A percentile compares a stretch with the other conserved stretches of the same genome.
These are phyloP conservation scores for Phytomonas sp. DNA, from an alignment of 208 protist genomes.

Conservation along the genomic window DNA sequence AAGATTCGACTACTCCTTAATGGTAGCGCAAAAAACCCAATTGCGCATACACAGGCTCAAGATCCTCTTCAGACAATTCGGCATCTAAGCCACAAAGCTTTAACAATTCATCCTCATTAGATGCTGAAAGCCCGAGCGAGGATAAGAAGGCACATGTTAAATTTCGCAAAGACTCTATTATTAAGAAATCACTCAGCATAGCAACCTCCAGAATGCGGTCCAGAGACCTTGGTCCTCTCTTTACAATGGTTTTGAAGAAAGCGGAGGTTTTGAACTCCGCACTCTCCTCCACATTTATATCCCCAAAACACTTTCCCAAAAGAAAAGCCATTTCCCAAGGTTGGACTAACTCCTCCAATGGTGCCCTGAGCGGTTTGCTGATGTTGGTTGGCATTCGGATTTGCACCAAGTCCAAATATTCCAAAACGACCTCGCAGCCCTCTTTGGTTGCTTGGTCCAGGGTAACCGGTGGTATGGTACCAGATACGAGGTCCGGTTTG, in stretches of 20 bases:
- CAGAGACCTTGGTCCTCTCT: constrained; percentile 14
- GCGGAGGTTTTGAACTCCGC: constrained; percentile 13
- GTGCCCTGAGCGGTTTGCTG: constrained; percentile 71
- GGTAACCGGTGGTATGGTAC: constrained; percentile 44
- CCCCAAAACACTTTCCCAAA: constrained; percentile 34
- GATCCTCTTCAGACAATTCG: constrained; percentile 48
- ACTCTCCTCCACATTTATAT: constrained; percentile 7
- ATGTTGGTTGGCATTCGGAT: constrained; percentile 65
- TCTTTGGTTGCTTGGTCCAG: constrained; percentile 59
- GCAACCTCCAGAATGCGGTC: constrained; percentile 68
- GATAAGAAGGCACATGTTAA: constrained; percentile 75
- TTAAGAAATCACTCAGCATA: constrained; percentile 81
- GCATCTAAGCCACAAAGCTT: constrained; percentile 47
- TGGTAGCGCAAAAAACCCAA: constrained; percentile 57
- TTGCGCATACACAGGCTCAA: constrained; percentile 75
- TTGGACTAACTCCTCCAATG: constrained; percentile 74
- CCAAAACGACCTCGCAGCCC: constrained; percentile 62
- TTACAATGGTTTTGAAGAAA: constrained; percentile 3
- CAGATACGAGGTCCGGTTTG: not conserved
- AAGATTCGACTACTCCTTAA: not conserved
- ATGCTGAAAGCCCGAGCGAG: constrained; percentile 48
- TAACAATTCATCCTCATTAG: constrained; percentile 60
- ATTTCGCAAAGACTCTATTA: constrained; percentile 71
- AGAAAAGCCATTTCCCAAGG: constrained; percentile 79
- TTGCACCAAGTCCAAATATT: constrained; percentile 65